Evolutionary conservation across 805 yeast species (phyloP).

Genomic region (Teunomyces lycoperdinae): DNA sequence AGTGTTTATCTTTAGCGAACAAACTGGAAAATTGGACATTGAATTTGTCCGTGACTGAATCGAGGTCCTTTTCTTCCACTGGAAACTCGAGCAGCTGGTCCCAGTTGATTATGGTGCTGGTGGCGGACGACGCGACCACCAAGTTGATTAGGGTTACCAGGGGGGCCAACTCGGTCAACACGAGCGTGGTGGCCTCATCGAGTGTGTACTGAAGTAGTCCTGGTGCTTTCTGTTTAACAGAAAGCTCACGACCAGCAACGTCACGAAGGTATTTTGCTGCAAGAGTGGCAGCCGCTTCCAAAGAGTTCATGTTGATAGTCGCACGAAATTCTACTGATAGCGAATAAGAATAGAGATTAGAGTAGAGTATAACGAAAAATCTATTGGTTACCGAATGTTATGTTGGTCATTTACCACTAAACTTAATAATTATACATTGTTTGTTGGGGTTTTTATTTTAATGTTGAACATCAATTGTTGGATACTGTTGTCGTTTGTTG

Average conservation of each 20-base stretch:
- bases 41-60: neutral
- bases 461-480: neutral
- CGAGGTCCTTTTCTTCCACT: neutral
- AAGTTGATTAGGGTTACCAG: constrained; percentile 9
- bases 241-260: neutral
- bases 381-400: no score
- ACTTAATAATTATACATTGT: no score
- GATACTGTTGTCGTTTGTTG: neutral
- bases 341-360: no score
- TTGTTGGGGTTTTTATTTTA: no score
- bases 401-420: no score
- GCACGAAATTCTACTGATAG: no score
- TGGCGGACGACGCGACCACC: constrained; percentile 6
- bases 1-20: neutral
- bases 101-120: constrained; percentile 4
- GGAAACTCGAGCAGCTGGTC: constrained; percentile 1
- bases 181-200: neutral
- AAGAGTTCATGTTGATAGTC: neutral
- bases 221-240: neutral
- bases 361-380: no score
- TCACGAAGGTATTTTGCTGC: neutral
- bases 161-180: constrained; percentile 7
- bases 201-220: neutral
- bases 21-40: neutral
- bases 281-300: neutral